A percentile compares a stretch with the other conserved stretches of the same genome.
Conservation (phyloP, 1,139 yeast species). For the Saccharomyces hybrid region DNA sequence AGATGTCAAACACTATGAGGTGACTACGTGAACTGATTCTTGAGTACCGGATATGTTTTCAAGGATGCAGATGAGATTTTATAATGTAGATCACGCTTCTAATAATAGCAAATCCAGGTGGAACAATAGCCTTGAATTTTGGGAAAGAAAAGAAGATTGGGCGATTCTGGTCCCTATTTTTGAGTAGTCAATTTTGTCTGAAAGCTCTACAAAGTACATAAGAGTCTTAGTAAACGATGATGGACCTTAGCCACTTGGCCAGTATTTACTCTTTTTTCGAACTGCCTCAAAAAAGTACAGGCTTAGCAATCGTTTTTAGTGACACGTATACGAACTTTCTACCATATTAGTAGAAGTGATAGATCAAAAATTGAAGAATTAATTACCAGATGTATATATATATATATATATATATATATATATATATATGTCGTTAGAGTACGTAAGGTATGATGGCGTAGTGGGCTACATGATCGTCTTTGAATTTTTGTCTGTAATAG, state of each 20-base stretch:
- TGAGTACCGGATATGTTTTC: background rate
- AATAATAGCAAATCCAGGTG: background rate
- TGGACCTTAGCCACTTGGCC: background rate
- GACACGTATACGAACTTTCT: background rate
- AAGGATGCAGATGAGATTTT: background rate
- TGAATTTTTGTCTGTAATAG: conserved; percentile 41
- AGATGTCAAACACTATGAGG: background rate
- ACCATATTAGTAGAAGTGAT: background rate
- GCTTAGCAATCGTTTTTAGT: background rate
- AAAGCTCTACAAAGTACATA: background rate
- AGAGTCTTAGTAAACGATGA: background rate
- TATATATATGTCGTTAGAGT: conserved; percentile 17
- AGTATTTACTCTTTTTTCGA: background rate
- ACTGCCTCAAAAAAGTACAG: background rate
- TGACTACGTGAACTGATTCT: background rate
- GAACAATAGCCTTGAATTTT: background rate
- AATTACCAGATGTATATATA: background rate
- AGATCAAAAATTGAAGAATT: background rate
- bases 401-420: background rate
- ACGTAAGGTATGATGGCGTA: conserved; percentile 37
- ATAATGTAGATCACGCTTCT: background rate
- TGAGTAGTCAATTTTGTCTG: background rate
- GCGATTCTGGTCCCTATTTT: background rate
- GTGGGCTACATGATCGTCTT: conserved; percentile 24
- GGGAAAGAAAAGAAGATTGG: background rate